Conservation (phyloP, 2,329 filamentous ascomycete genomes). For the Volutella citrinella region DNA sequence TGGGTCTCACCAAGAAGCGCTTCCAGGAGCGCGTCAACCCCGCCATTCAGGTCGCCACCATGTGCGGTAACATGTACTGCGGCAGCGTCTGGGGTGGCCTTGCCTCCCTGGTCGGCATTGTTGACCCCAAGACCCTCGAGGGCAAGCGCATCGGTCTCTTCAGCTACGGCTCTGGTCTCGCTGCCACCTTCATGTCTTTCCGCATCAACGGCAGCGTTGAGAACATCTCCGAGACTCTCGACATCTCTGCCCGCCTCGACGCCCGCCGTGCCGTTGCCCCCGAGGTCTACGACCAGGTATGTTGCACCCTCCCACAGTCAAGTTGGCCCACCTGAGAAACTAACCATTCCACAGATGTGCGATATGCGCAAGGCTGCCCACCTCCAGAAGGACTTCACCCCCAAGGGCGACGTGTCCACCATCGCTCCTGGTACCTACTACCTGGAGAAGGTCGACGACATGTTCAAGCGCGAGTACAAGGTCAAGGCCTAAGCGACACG, state of each 20-base stretch:
- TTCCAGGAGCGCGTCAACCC: conserved; percentile 76
- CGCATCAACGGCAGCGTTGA: conserved; percentile 70
- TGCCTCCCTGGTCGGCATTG: conserved; percentile 64
- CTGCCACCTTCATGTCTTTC: conserved; percentile 69
- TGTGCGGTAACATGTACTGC: conserved; percentile 70
- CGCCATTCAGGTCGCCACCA: conserved; percentile 71
- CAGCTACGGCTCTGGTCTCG: conserved; percentile 77
- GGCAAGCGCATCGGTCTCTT: conserved; percentile 74
- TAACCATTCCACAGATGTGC: conserved; percentile 60
- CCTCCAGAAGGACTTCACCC: conserved; percentile 74
- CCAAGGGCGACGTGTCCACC: conserved; percentile 64
- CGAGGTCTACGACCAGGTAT: conserved; percentile 70
- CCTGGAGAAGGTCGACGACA: conserved; percentile 75
- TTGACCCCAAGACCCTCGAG: conserved; percentile 60
- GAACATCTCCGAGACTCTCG: conserved; percentile 62
- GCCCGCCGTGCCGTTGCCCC: conserved; percentile 65
- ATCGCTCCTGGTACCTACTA: conserved; percentile 71
- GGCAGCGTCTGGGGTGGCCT: conserved; percentile 75
- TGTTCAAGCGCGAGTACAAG: conserved; percentile 78
- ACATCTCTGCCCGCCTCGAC: conserved; percentile 67
- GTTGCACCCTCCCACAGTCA: conserved; percentile 25
- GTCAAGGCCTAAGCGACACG: conserved; percentile 61
- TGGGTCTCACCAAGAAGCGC: conserved; percentile 78
- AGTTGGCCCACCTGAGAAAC: conserved; percentile 7
- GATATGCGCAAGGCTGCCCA: conserved; percentile 79